These are phyloP conservation scores for Penicillium desertorum DNA, from an alignment of 495 filamentous ascomycete species.

Conservation along the genomic window DNA sequence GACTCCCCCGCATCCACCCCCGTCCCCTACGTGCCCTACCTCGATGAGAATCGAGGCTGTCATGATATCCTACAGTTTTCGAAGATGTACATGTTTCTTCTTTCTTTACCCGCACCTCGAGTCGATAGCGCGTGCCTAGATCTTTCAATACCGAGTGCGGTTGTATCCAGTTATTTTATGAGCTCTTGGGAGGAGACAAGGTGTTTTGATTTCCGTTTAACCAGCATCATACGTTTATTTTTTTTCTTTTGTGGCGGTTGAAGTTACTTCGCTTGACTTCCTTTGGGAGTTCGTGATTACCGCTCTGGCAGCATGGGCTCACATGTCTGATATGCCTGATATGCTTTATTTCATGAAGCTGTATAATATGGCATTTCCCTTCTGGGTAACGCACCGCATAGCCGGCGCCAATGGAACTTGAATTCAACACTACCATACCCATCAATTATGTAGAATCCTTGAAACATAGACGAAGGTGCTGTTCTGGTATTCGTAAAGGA, in stretches of 20 bases:
- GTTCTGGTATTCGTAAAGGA: background rate
- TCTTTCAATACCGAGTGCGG: slow-evolving; percentile 23
- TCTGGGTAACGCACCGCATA: slow-evolving; percentile 5
- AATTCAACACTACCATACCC: background rate
- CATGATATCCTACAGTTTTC: slow-evolving; percentile 43
- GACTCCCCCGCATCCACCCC: slow-evolving; percentile 7
- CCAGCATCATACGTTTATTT: slow-evolving; percentile 20
- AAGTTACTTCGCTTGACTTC: slow-evolving; percentile 17
- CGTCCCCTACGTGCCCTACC: slow-evolving; percentile 18
- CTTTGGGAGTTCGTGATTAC: slow-evolving; percentile 9
- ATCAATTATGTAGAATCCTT: background rate
- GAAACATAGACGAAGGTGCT: background rate
- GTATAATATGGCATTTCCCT: slow-evolving; percentile 26
- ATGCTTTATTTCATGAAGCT: slow-evolving; percentile 31
- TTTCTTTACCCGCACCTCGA: slow-evolving; percentile 21
- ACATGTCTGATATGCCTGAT: slow-evolving; percentile 23
- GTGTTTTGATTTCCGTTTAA: slow-evolving; percentile 26
- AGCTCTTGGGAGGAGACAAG: slow-evolving; percentile 18
- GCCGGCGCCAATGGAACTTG: slow-evolving; percentile 5
- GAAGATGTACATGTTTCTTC: slow-evolving; percentile 45
- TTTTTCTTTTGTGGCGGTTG: slow-evolving; percentile 15
- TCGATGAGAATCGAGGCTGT: slow-evolving; percentile 40
- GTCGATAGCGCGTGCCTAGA: slow-evolving; percentile 37
- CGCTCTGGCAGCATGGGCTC: slow-evolving; percentile 13
- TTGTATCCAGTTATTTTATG: slow-evolving; percentile 19